Evolutionary conservation across 1,284 basidiomycete species (phyloP), one percentile per base, ranked within the genome.

Genomic region (Cryptococcus jaspeensis): DNA sequence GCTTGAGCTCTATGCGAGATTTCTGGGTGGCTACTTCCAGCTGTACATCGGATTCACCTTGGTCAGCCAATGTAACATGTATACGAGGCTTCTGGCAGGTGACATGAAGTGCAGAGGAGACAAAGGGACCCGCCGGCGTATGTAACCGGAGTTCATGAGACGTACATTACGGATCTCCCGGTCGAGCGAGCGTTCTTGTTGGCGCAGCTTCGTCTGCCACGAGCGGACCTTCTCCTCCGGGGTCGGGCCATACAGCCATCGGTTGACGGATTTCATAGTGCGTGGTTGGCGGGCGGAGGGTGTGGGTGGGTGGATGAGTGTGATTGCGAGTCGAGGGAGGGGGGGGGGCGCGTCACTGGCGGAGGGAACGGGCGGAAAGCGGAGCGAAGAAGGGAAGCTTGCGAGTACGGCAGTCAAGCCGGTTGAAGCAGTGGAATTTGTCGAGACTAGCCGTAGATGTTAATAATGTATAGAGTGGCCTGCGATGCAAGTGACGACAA

Each of bases 151-250:
- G 35, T 22, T 22, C 37, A 12, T 20, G 37, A 53, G 56, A 62
- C 85, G 77, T 67, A 94, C 92, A 86, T 94, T 89, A 80, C 87
- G 87, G 81, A 93, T 92, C 80, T 96, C 93, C 77, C 91, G 82
- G 66, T 97, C 94, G 53, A 97, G 78, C 60, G 84, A 82, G 25
- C 94, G 84, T 71, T 86, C 83, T 76, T 97, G 89, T 53, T 83
- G 76, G 48, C 89, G 86, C 58, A 97, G 80, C 75, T 90, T 92
- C 18, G 80, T 69, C 73, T 96, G 92, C 94, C 94, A 97, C 77
- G 84, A 82, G 50, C 87, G 84, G 13, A 96, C 87, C 68, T 84
- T 86, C 80, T 97, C 95, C 77, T 97, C 92, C 37, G 94, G 88
- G 0, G 92, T 90, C 18, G 92, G 94, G 2, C 94, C 94, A 79